Base-by-base conservation (phyloP, 2,329 filamentous ascomycete species). In the Akanthomyces uredinophilus region DNA sequence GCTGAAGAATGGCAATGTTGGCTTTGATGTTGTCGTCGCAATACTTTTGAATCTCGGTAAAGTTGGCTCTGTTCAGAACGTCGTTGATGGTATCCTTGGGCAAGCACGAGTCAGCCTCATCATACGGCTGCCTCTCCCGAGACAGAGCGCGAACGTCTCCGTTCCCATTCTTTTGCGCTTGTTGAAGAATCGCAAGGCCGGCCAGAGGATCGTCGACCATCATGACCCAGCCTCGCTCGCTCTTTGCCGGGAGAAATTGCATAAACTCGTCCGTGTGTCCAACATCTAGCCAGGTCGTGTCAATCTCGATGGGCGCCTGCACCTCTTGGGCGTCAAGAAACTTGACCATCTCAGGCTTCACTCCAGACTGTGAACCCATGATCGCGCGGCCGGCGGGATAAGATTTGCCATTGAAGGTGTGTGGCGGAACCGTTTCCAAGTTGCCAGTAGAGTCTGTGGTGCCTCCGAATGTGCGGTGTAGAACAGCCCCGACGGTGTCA, bases 281-380 rank as follows among this genome's bases (percentile, higher is more conserved):
- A 10, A 72, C 64, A 0, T n/a, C 27, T 2, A 72, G 41, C 70
- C 70, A 72, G 1, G 35, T 62, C 2, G 68, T 70, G 39, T 72
- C 74, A 0, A 78, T 65, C 0, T 70, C 59, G 2, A 78, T 60
- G 0, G 75, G 73, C 4, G 70, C 65, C 49, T 78, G 75, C 1
- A 70, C 62, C 22, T 71, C 71, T 54, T 78, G 75, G 0, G 70
- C 72, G 5, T 68, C 53, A 5, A 78, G 64, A 32, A 72, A 73
- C 1, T 63, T 60, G 1, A 69, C 49, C 27, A 77, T 66, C 2
- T 49, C 13, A 4, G 67, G 66, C 4, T 55, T 41, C 5, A 44
- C n/a, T 16, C 57, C 59, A 1, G 63, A 47, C 32, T 58, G 65
- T 1, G 47, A 50, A 8, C 60, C 60, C 52, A 57, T 37, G 22